Base-by-base conservation (phyloP, 2,329 filamentous ascomycete species). In the Diaporthe longicolla region DNA sequence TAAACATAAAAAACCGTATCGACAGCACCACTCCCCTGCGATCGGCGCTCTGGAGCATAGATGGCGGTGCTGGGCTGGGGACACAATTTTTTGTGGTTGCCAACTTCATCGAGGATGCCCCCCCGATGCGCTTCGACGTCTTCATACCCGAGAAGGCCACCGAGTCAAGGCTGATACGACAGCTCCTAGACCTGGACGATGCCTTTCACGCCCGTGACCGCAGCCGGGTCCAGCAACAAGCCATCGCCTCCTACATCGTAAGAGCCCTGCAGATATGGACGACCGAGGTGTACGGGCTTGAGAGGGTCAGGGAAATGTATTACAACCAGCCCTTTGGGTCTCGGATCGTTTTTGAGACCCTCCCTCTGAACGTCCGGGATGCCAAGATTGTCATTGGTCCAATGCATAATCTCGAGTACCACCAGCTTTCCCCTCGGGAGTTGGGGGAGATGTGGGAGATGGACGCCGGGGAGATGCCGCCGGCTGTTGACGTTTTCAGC, bases 1-100 rank as follows among this genome's bases (percentile, higher is more conserved):
- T 91, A 55, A 92, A 92, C 76, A 90, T 89, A 10, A 90, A 89
- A 79, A 91, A 91, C 77, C 85, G 89, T 74, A 88, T 91, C 78
- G 85, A 91, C 78, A 90, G 88, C 76, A 85, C 92, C 21, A 85
- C 84, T 3, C 80, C 83, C 10, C 84, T 85, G 2, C 66, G 77
- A 19, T 77, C 81, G 0, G 85, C 89, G 2, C 80, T 88, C 10
- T 92, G 90, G 89, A 85, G 88, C 45, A 87, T 92, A 63, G 89
- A 92, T 76, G 89, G 90, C 65, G 89, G 86, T 77, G 87, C 88
- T 29, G 87, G 85, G 24, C 84, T 89, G 71, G 90, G 89, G 6
- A 90, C 87, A 15, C 89, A 91, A 79, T 89, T 87, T 78, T 91
- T 88, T 78, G 86, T 85, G 37, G 79, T 90, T 4, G 89, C 90